These are phyloP conservation scores for Pachyrhizus erosus DNA, from an alignment of 306 rosid genomes.

Conservation along the genomic window DNA sequence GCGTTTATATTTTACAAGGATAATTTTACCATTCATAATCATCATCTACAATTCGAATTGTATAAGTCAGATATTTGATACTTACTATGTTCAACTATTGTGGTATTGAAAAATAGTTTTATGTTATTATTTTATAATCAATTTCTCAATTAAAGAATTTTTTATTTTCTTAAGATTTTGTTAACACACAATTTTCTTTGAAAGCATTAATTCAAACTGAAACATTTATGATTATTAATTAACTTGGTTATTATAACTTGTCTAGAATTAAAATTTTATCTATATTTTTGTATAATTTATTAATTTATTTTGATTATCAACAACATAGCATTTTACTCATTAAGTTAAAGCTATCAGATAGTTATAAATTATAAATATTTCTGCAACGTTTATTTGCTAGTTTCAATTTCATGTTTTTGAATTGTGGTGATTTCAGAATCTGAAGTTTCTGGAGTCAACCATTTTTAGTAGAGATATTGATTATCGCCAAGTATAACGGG, in stretches of 20 bases:
- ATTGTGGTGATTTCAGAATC: background rate
- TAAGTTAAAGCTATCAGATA: background rate
- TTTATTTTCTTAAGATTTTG: background rate
- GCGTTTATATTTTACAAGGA: background rate
- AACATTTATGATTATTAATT: background rate
- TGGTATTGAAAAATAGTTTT: too few relatives aligned
- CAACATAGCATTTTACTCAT: too few relatives aligned
- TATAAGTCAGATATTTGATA: background rate
- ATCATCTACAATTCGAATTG: background rate
- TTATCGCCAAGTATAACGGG: background rate
- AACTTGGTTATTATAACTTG: background rate
- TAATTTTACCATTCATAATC: background rate
- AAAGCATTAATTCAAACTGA: background rate
- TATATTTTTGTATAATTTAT: too few relatives aligned
- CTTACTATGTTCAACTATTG: background rate
- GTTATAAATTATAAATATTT: background rate
- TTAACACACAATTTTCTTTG: background rate
- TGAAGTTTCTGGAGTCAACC: background rate
- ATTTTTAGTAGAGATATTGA: background rate
- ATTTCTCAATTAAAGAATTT: background rate
- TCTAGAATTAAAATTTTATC: too few relatives aligned
- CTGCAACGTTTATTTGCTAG: background rate
- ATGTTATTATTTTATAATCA: background rate
- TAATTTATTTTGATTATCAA: background rate
- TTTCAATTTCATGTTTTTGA: background rate